Base-by-base conservation (phyloP, 2,329 filamentous ascomycete species). In the Aspergillus costaricaensis region DNA sequence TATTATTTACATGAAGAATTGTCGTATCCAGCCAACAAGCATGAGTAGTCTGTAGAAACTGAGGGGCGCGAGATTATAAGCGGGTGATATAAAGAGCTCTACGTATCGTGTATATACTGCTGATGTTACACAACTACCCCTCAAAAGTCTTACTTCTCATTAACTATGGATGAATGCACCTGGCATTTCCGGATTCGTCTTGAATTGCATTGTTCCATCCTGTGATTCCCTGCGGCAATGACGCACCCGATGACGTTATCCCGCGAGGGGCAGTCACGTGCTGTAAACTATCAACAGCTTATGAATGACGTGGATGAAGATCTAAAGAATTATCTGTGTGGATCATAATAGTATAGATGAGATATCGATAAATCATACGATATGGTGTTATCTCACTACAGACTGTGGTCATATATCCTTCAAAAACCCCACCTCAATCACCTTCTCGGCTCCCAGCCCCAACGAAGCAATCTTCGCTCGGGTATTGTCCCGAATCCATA, bases 391-490 rank as follows among this genome's bases (percentile, higher is more conserved):
- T 9, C 4, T 8, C 5, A 15, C 47, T 32, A n/a, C 25, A n/a
- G 5, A 32, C 14, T 25, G 17, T 8, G 14, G 25, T 52, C 60
- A 69, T 27, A 69, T 68, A 38, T 62, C 71, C 63, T 78, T 79
- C 51, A 79, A 68, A 58, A 78, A 79, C 4, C 77, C 77, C 52
- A 79, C 73, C 62, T 79, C 77, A 39, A 79, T 72, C 25, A 78
- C 48, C 58, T 71, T 69, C 23, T 79, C 77, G 21, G 68, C 69
- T 17, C 74, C 70, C 3, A 79, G 68, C 23, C 74, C 72, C 62
- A 79, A 58, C 50, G 72, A 72, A 30, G 72, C 69, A 50, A 80
- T 67, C 59, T 76, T 79, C 3, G 66, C 72, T n/a, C 76, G 64
- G 23, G 75, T 77, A 50, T 75, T 76, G 30, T 77, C 74, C 38